Evolutionary conservation across 257 asterid genomes (phyloP), one percentile per base, ranked within the genome.

Genomic region (Solanum chmielewskii): DNA sequence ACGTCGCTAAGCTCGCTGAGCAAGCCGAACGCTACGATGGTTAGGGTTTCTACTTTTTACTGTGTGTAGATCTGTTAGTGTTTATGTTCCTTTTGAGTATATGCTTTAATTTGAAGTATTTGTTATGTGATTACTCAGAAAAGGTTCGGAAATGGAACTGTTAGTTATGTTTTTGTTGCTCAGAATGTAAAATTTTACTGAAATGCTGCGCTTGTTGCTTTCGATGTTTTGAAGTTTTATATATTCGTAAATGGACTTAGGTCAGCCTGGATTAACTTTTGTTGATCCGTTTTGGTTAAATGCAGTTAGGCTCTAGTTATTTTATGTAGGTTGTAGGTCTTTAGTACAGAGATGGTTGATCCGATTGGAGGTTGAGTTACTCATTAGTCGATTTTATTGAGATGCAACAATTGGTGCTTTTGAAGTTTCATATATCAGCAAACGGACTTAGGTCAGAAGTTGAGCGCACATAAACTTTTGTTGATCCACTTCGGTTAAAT

Each of bases 11-110:
- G 86, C 91, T 90, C 35, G 91, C 91, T 78, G 92, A 91, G 87
- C 91, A 89, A 84, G 91, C 91, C 47, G 91, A 89, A 44, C 90
- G 93, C 15, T 91, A 91, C 42, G 91, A 91, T 71, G 93, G 93
- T 91, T 88, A 85, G 68, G 68, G 74, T 88, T 84, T 85, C 85
- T 44, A 5, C 78, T 23, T 64, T 42, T 9, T 16, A 7, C 2
- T 62, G 25, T 84, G 39, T 64, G 5, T 84, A 15, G 39, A 84
- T 64, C 68, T 80, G 14, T 47, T 81, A 6, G 11, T 81, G 29
- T 81, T 49, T 49, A 9, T 78, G n/a, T 49, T 5, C 27, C 16
- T 49, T 81, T 81, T 45, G 27, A 45, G 52, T 81, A 49, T 18
- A 81, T 49, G 69, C 69, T 29, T 49, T 10, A 20, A 52, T 81